Base-by-base conservation (phyloP, 352 stramenopile species). In the Globisporangium uncinulatum region DNA sequence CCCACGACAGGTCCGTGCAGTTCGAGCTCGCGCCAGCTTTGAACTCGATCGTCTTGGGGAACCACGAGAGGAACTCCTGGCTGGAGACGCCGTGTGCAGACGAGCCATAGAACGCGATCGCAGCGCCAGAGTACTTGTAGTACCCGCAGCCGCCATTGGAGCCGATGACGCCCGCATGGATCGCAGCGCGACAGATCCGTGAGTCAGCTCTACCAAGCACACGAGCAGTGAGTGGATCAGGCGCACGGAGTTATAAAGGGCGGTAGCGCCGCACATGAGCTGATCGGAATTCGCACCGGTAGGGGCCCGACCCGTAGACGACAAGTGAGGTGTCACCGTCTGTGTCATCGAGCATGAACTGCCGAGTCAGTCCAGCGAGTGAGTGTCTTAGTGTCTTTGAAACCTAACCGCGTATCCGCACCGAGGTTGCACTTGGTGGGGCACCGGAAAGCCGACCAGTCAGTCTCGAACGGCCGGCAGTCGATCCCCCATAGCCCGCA, bases 1-100 rank as follows among this genome's bases (percentile, higher is more conserved):
- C 66, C 81, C 78, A 94, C 19, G 79, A 88, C 42, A 94, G 62
- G 53, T 94, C 84, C 21, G 66, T 76, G 66, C 84, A 94, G 62
- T 76, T 72, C 10, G 24, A 44, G 46, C 81, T 89, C 3, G 72
- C 52, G 13, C 65, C 69, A 34, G 71, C 56, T 58, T 84, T 64
- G 56, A 94, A 94, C 55, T 87, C 74, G 39, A 94, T 71, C 17
- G 76, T 90, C 63, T 92, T 94, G 8, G 84, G 84, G 61, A 94
- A 94, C 82, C 82, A 94, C 7, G 79, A 88, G 3, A 65, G 19
- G 51, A 79, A 92, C 49, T 69, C 63, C 7, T 67, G 61, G 2
- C 68, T 73, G 0, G 69, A 71, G 31, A 94, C 79, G 45, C 68
- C 78, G 43, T 92, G 70, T 2, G 71, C 63, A 1, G 60, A 70